A percentile compares a stretch with the other conserved stretches of the same genome.
Conservation (phyloP, 2,329 filamentous ascomycete species). For the Basipetospora chlamydospora region DNA sequence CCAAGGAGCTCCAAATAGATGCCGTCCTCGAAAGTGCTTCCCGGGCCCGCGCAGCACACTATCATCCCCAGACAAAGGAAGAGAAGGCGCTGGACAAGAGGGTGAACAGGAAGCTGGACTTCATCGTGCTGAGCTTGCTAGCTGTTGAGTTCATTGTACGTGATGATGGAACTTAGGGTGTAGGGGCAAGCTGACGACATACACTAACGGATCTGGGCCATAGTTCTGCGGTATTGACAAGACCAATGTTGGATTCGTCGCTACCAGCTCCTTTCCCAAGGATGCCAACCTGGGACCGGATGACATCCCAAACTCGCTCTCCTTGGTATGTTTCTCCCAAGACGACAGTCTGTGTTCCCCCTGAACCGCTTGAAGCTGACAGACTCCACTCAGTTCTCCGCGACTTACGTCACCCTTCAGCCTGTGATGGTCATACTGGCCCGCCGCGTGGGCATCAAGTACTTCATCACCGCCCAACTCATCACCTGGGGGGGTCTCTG, state of each 20-base stretch:
- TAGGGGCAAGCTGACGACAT: too few species aligned
- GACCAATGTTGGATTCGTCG: constrained; percentile 12
- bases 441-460: constrained; percentile 10
- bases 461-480: constrained; percentile 9
- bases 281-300: constrained; percentile 11
- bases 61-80: constrained; percentile 7
- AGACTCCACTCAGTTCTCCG: constrained; percentile 8
- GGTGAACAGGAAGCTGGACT: constrained; percentile 9
- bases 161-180: too few species aligned
- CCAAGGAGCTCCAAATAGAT: constrained; percentile 7
- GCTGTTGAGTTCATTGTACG: constrained; percentile 11
- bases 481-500: constrained; percentile 10
- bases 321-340: constrained; percentile 4
- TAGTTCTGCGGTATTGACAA: constrained; percentile 13
- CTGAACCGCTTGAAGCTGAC: not conserved
- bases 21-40: constrained; percentile 3
- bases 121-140: constrained; percentile 8
- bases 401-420: constrained; percentile 12
- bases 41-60: constrained; percentile 4
- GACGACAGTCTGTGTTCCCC: not conserved
- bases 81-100: constrained; percentile 8
- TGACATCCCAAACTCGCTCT: constrained; percentile 12
- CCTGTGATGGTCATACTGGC: constrained; percentile 11
- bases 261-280: constrained; percentile 11
- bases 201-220: too few species aligned